A percentile compares a stretch with the other conserved stretches of the same genome.
phyloP scores from a whole-genome alignment of 108 stramenopile species.

The Heterococcus sp. region DNA sequence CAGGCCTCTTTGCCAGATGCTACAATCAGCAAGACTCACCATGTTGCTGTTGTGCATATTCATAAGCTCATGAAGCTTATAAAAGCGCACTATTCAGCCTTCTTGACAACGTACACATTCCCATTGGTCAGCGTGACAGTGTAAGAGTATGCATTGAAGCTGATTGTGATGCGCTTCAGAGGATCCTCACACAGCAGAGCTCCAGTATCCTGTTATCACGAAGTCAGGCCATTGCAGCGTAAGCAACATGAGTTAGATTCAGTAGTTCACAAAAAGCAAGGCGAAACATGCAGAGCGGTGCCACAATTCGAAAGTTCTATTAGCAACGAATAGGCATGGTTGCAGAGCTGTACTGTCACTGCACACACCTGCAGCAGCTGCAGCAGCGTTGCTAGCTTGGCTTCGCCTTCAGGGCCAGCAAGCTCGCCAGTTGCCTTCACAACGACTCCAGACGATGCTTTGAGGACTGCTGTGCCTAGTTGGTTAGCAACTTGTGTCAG shows the following conservation, averaged over 20 bases:
- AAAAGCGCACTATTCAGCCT: too few species aligned
- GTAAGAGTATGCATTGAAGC: background rate
- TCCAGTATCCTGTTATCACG: background rate
- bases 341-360: background rate
- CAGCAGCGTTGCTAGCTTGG: background rate
- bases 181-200: conserved; percentile 2
- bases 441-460: background rate
- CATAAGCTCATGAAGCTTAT: too few species aligned
- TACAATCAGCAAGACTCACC: too few species aligned
- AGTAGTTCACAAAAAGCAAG: background rate
- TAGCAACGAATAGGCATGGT: background rate
- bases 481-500: background rate
- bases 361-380: background rate
- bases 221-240: too few species aligned
- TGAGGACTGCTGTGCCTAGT: conserved; percentile 10
- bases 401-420: background rate
- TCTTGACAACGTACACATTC: conserved; percentile 4
- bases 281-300: background rate
- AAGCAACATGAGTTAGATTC: too few species aligned
- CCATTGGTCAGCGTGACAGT: background rate
- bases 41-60: too few species aligned
- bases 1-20: too few species aligned
- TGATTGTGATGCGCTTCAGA: background rate
- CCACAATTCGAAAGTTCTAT: background rate
- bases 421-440: background rate